Evolutionary conservation across 495 filamentous ascomycete genomes (phyloP), one percentile per base, ranked within the genome.

Genomic region (Penicillium alfredii): DNA sequence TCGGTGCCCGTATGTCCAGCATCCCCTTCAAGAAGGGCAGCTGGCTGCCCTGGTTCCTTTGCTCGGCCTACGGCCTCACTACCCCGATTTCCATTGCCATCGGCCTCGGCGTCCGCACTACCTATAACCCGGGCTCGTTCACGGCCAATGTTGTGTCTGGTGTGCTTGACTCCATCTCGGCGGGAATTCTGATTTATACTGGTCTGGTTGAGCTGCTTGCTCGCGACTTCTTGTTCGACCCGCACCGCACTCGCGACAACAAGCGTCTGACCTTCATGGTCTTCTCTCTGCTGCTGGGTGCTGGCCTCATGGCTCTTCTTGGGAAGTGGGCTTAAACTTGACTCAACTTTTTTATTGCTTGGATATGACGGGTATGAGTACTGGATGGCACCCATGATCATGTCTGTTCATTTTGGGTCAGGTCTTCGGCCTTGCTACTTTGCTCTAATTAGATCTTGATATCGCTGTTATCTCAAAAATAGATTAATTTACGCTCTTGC

Each of bases 21-120:
- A 61, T 61, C 21, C 57, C 57, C 66, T 86, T 60, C 78, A 83
- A 44, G 25, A 46, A 49, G 36, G 35, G 32, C 0, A 57, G 51
- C 14, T 56, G 51, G 60, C 19, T 64, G 2, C 63, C 63, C 15
- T 68, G 59, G 58, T 4, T 47, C 1, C 40, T 68, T 8, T 63
- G 63, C 35, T 3, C 48, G 9, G 52, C 47, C 1, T 68, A 68
- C 21, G 63, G 63, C 0, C 24, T 68, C 3, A 66, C 63, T 0
- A 67, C 63, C 0, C 63, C 63, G 0, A 56, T 67, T 24, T 29
- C 63, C 4, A 66, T 66, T 24, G 63, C 63, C 8, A 58, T 64
- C 30, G 63, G 63, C 0, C 38, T 68, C 0, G 63, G 63, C 9
- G 15, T 68, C 23, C 51, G 63, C 6, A 61, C 55, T 4, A 66